These are phyloP conservation scores for Microcyclospora tardicrescens DNA, from an alignment of 2,329 filamentous ascomycete genomes.

Conservation along the genomic window DNA sequence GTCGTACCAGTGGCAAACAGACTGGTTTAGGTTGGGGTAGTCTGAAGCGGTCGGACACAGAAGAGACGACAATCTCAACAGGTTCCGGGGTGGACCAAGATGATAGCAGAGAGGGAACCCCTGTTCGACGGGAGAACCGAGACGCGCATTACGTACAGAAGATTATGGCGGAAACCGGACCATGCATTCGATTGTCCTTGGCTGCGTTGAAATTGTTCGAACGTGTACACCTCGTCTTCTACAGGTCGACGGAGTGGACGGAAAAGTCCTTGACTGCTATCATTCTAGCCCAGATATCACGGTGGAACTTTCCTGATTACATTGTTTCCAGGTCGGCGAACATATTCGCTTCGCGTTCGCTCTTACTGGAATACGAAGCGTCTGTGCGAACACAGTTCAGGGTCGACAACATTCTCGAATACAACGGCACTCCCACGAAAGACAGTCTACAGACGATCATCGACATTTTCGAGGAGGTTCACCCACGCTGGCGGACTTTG, in stretches of 20 bases:
- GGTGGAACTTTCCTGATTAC: conserved; percentile 77
- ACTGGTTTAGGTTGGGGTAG: conserved; percentile 56
- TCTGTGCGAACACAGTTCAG: conserved; percentile 69
- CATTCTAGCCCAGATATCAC: conserved; percentile 80
- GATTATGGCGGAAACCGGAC: conserved; percentile 63
- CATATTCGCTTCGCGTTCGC: conserved; percentile 65
- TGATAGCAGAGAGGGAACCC: conserved; percentile 26
- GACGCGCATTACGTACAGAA: conserved; percentile 64
- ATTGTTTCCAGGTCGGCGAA: conserved; percentile 80
- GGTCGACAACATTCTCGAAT: conserved; percentile 72
- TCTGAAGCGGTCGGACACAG: conserved; percentile 50
- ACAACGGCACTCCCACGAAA: conserved; percentile 55
- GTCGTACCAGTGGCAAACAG: conserved; percentile 62
- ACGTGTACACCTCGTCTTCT: conserved; percentile 89
- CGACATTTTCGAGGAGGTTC: conserved; percentile 58
- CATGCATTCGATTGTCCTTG: conserved; percentile 69
- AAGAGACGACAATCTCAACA: conserved; percentile 40
- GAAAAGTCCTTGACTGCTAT: conserved; percentile 93
- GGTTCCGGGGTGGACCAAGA: conserved; percentile 21
- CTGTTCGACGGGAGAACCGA: conserved; percentile 42
- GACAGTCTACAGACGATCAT: conserved; percentile 55
- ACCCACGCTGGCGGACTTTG: conserved; percentile 67
- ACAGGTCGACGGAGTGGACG: conserved; percentile 91
- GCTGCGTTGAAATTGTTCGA: conserved; percentile 71
- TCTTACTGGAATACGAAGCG: conserved; percentile 78